phyloP scores from a whole-genome alignment of 768 basidiomycete species.

The Xanthoconium purpureum region DNA sequence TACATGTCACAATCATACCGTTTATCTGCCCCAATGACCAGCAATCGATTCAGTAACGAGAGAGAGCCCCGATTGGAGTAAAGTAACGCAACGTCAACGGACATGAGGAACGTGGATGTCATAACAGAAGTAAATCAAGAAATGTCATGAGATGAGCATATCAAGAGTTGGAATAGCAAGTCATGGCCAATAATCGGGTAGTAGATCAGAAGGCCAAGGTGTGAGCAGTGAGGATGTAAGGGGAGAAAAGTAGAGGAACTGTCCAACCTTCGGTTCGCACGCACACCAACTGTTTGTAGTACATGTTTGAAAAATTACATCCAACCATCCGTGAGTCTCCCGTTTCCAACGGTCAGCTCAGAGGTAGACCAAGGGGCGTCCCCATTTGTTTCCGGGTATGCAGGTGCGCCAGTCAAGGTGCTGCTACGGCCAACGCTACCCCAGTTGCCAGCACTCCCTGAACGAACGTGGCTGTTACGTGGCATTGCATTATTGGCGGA shows the following conservation, averaged over 20 bases:
- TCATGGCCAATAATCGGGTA: conserved; percentile 11
- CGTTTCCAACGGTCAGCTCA: conserved; percentile 48
- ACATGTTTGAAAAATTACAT: conserved; percentile 22
- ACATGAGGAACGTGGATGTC: conserved; percentile 43
- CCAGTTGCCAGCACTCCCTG: conserved; percentile 83
- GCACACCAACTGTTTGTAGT: conserved; percentile 1
- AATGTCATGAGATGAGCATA: conserved; percentile 31
- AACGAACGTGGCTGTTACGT: conserved; percentile 66
- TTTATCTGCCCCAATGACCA: neutral
- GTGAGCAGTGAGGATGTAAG: conserved; percentile 4
- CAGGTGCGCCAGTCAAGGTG: conserved; percentile 45
- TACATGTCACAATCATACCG: neutral
- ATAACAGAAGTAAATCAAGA: conserved; percentile 38
- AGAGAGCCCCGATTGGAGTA: conserved; percentile 42
- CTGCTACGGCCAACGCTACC: conserved; percentile 55
- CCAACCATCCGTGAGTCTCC: conserved; percentile 55
- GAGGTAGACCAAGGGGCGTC: conserved; percentile 60
- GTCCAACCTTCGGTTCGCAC: conserved; percentile 40
- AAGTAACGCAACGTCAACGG: conserved; percentile 31
- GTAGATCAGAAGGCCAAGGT: conserved; percentile 6
- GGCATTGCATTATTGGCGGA: conserved; percentile 31
- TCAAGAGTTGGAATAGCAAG: conserved; percentile 23
- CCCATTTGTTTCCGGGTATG: conserved; percentile 52
- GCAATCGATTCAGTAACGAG: conserved; percentile 7
- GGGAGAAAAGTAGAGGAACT: conserved; percentile 22